These are phyloP conservation scores for Eutrema heterophyllum DNA, from an alignment of 345 rosid species.

Conservation along the genomic window DNA sequence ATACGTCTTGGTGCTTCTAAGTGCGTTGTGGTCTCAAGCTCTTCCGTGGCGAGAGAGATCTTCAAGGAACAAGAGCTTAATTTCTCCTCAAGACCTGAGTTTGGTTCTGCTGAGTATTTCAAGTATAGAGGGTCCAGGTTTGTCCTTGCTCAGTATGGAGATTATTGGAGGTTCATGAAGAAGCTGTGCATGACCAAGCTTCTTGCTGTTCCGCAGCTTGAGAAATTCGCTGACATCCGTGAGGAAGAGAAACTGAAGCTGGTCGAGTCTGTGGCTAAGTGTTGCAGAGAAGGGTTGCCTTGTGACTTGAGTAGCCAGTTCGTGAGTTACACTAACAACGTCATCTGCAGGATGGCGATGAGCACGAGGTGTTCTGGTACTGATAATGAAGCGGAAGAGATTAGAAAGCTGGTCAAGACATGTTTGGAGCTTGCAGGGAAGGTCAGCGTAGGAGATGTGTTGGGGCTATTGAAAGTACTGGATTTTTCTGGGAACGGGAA, in stretches of 20 bases:
- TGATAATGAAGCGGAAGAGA: slow-evolving; percentile 40
- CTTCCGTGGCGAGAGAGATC: slow-evolving; percentile 44
- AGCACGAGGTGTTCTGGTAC: slow-evolving; percentile 54
- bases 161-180: slow-evolving; percentile 43
- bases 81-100: slow-evolving; percentile 51
- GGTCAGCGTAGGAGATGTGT: slow-evolving; percentile 49
- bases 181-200: slow-evolving; percentile 70
- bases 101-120: slow-evolving; percentile 37
- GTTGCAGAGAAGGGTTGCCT: slow-evolving; percentile 34
- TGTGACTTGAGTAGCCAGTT: slow-evolving; percentile 39
- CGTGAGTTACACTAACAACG: slow-evolving; percentile 41
- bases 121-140: slow-evolving; percentile 38
- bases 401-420: slow-evolving; percentile 34
- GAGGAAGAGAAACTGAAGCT: slow-evolving; percentile 40
- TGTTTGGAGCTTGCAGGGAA: slow-evolving; percentile 52
- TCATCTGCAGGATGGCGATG: slow-evolving; percentile 63
- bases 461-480: slow-evolving; percentile 56
- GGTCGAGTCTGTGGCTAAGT: slow-evolving; percentile 39
- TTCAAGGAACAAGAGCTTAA: slow-evolving; percentile 48
- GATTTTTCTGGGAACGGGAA: slow-evolving; percentile 59
- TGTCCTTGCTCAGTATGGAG: slow-evolving; percentile 46
- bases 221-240: slow-evolving; percentile 35
- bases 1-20: slow-evolving; percentile 40
- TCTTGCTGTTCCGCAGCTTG: slow-evolving; percentile 54
- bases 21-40: slow-evolving; percentile 42